These are phyloP conservation scores for Pyrenophora graminea DNA, from an alignment of 2,329 filamentous ascomycete genomes.

Conservation along the genomic window DNA sequence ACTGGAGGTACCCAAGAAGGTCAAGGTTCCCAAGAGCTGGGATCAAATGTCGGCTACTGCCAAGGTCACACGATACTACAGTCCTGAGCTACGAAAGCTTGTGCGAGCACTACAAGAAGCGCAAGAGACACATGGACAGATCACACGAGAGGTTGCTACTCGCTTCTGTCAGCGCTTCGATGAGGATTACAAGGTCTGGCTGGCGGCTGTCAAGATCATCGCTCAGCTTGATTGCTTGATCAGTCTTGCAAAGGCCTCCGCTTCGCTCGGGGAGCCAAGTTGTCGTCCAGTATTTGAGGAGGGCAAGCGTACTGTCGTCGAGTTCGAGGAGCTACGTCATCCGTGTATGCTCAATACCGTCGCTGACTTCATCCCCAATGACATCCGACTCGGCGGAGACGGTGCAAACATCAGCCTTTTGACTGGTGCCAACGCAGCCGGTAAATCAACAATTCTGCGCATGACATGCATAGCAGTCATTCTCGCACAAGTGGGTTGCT, in stretches of 20 bases:
- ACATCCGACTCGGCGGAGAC: conserved; percentile 82
- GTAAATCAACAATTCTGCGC: conserved; percentile 92
- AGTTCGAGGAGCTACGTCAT: conserved; percentile 90
- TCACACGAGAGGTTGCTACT: conserved; percentile 81
- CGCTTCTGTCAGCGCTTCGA: conserved; percentile 90
- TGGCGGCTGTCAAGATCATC: conserved; percentile 85
- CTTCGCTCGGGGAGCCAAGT: conserved; percentile 79
- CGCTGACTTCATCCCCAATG: conserved; percentile 94
- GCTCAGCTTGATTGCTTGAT: conserved; percentile 94
- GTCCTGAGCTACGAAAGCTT: conserved; percentile 76
- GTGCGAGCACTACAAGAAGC: conserved; percentile 90
- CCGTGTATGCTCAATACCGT: conserved; percentile 91
- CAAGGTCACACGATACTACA: conserved; percentile 92
- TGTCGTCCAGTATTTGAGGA: conserved; percentile 90
- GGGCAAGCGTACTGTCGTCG: conserved; percentile 80
- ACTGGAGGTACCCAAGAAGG: conserved; percentile 82
- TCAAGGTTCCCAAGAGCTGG: conserved; percentile 88
- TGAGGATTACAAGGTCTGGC: conserved; percentile 80
- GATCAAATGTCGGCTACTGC: conserved; percentile 95
- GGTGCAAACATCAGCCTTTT: conserved; percentile 84
- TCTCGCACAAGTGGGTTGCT: conserved; percentile 94
- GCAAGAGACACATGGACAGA: conserved; percentile 89
- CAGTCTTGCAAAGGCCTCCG: conserved; percentile 86
- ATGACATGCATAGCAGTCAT: conserved; percentile 98
- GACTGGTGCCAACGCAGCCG: conserved; percentile 94